phyloP scores from a whole-genome alignment of 2,329 filamentous ascomycete species.

The Sporothrix inflata region DNA sequence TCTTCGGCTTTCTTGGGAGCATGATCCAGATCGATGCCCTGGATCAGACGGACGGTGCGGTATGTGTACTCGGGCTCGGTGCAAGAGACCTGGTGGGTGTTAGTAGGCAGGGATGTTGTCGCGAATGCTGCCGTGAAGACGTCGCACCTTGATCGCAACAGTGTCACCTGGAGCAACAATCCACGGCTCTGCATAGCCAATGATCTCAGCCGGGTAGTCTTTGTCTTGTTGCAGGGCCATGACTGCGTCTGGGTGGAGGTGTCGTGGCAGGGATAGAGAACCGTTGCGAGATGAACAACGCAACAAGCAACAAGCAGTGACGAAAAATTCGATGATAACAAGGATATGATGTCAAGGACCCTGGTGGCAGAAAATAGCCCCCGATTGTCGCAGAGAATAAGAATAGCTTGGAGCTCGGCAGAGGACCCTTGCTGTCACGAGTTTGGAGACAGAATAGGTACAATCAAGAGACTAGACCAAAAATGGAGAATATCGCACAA shows the following conservation, averaged over 20 bases:
- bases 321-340: background rate
- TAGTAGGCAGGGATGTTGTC: background rate
- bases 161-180: background rate
- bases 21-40: background rate
- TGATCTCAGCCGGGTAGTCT: background rate
- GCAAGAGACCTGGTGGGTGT: background rate
- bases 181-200: conserved; percentile 1
- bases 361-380: background rate
- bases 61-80: conserved; percentile 13
- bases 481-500: background rate
- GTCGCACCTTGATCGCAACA: background rate
- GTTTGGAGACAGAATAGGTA: background rate
- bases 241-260: background rate
- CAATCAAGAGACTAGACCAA: background rate
- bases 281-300: background rate
- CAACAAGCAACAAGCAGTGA: background rate
- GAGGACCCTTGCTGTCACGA: background rate
- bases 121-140: background rate
- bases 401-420: background rate
- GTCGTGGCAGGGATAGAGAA: background rate
- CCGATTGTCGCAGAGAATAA: background rate
- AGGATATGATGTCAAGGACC: background rate
- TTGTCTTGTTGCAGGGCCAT: conserved; percentile 11
- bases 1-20: background rate
- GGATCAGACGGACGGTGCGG: background rate